These are phyloP conservation scores for Xylariaceae sp. DNA, from an alignment of 2,329 filamentous ascomycete genomes.

Conservation along the genomic window DNA sequence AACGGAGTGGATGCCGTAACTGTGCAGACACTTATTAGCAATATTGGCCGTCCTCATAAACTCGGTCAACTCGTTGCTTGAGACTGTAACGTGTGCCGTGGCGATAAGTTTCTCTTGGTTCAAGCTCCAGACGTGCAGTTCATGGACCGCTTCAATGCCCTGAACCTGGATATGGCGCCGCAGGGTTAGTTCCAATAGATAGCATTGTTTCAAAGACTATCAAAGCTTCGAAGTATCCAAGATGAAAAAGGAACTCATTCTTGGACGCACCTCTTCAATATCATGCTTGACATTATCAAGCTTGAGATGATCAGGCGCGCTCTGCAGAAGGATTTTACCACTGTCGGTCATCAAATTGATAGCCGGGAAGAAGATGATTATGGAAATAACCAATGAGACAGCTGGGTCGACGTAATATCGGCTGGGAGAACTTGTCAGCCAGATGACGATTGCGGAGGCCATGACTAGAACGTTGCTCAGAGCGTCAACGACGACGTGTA, in stretches of 20 bases:
- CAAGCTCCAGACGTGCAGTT: conserved; percentile 71
- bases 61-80: conserved; percentile 49
- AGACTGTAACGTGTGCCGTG: conserved; percentile 64
- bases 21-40: conserved; percentile 66
- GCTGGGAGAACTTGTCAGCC: conserved; percentile 53
- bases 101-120: conserved; percentile 68
- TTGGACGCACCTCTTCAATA: conserved; percentile 53
- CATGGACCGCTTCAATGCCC: conserved; percentile 64
- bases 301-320: conserved; percentile 57
- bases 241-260: not conserved
- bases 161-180: conserved; percentile 52
- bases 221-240: no score
- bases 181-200: conserved; percentile 13
- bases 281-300: conserved; percentile 64
- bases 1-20: conserved; percentile 67
- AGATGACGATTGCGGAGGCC: conserved; percentile 64
- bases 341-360: conserved; percentile 58
- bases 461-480: conserved; percentile 76
- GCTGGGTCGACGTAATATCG: conserved; percentile 71
- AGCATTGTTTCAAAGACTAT: not conserved
- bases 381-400: conserved; percentile 62
- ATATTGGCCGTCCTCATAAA: conserved; percentile 60
- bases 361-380: conserved; percentile 67
- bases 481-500: conserved; percentile 70
- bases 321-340: conserved; percentile 65